Evolutionary conservation across 768 basidiomycete genomes (phyloP).

Genomic region (Kondoa malvinella): DNA sequence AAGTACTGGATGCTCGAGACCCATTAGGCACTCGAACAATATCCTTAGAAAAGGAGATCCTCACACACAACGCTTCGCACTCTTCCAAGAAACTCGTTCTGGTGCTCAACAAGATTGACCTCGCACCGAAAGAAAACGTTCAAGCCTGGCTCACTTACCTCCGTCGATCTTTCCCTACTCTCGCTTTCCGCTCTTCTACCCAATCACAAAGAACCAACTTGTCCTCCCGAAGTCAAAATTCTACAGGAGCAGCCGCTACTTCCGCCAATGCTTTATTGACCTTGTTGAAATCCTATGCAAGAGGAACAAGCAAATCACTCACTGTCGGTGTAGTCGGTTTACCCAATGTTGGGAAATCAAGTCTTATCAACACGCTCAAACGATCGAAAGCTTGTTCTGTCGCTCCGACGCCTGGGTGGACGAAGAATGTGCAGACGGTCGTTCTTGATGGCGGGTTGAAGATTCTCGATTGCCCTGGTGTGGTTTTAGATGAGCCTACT

Average conservation of each 20-base stretch:
- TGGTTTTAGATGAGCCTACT: constrained; percentile 47
- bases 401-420: constrained; percentile 86
- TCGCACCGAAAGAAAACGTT: constrained; percentile 73
- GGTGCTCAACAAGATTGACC: constrained; percentile 91
- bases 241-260: constrained; percentile 30
- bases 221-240: constrained; percentile 39
- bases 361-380: constrained; percentile 80
- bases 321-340: constrained; percentile 88
- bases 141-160: constrained; percentile 78
- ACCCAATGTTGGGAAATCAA: constrained; percentile 94
- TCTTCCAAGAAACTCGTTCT: constrained; percentile 70
- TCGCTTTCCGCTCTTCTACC: constrained; percentile 72
- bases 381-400: constrained; percentile 82
- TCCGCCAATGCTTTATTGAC: constrained; percentile 27
- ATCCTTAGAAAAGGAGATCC: constrained; percentile 69
- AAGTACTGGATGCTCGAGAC: constrained; percentile 72
- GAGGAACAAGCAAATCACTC: constrained; percentile 29
- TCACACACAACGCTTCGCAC: constrained; percentile 38
- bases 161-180: constrained; percentile 77
- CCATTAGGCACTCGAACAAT: constrained; percentile 83
- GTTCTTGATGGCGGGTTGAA: constrained; percentile 82
- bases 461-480: constrained; percentile 88
- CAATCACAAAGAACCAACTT: constrained; percentile 66
- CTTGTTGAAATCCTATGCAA: constrained; percentile 27
- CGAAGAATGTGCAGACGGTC: constrained; percentile 74